Base-by-base conservation (phyloP, 257 asterid genomes). In the Craterostigma plantagineum region DNA sequence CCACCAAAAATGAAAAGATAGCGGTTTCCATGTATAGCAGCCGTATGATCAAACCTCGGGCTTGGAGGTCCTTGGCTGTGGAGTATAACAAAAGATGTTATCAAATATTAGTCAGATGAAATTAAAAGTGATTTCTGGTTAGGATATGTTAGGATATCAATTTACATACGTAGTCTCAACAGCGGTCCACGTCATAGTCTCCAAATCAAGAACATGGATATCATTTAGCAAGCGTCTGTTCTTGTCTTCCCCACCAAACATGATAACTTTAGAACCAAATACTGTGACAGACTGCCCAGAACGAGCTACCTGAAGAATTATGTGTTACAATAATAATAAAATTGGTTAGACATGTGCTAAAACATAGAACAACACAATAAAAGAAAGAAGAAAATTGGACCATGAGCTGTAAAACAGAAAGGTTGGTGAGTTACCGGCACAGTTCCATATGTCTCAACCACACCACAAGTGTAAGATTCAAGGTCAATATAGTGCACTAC, bases 191-290 rank as follows among this genome's bases (percentile, higher is more conserved):
- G 76, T 57, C 94, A 77, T 75, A 13, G 93, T 74, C 68, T 63
- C 91, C 64, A 90, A 64, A 75, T 90, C 99, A 61, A 90, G 90
- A 63, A 83, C 84, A 30, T 71, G 77, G 49, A 79, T 67, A 67
- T 79, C 99, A 70, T 83, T 83, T 34, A 90, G 69, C 45, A 90
- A 48, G 42, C 72, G 60, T 37, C 95, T 67, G 33, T 60, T 61
- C 60, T 65, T 51, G 64, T 83, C 99, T 79, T 90, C 95, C 50
- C 99, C 99, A 42, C 95, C 99, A 57, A 90, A 83, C 94, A 90
- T 79, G 64, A 90, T 65, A 50, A 90, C 68, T 65, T 90, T 83
- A 45, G 92, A 76, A 45, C 95, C 95, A 45, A 79, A 63, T 46
- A 67, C 54, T 8, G 92, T 79, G 15, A 77, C 71, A 49, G 99